phyloP scores from a whole-genome alignment of 768 basidiomycete genomes.

The Cyclocybe aegerita region DNA sequence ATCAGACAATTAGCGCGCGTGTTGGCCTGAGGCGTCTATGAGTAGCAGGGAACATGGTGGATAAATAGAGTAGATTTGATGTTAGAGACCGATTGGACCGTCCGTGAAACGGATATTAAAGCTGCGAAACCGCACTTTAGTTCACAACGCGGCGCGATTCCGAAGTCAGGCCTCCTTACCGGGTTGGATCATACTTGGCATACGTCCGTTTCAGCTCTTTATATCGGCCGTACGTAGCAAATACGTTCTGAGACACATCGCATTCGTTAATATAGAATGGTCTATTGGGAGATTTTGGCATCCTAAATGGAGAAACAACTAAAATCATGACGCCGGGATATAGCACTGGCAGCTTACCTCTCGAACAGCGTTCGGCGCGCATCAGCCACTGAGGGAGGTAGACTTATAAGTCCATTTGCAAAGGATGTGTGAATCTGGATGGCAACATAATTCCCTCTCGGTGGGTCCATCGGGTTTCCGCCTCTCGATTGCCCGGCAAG shows the following conservation, averaged over 20 bases:
- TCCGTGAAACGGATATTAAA: constrained; percentile 33
- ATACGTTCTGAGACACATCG: constrained; percentile 36
- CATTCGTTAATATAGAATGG: constrained; percentile 42
- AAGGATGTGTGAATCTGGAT: constrained; percentile 33
- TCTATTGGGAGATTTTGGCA: constrained; percentile 34
- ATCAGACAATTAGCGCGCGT: too few relatives aligned
- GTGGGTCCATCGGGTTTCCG: constrained; percentile 38
- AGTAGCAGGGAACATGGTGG: not conserved
- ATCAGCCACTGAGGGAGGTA: constrained; percentile 21
- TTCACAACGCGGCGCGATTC: not conserved
- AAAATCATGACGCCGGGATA: not conserved
- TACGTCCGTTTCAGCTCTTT: constrained; percentile 35
- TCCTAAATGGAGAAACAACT: constrained; percentile 20
- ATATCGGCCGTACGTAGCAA: constrained; percentile 38
- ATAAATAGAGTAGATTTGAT: constrained; percentile 6
- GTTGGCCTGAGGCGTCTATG: too few relatives aligned
- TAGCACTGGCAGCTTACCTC: constrained; percentile 23
- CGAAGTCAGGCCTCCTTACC: constrained; percentile 24
- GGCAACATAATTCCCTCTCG: constrained; percentile 31
- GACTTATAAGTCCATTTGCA: constrained; percentile 12
- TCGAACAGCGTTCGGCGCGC: constrained; percentile 26
- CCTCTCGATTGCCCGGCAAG: constrained; percentile 30
- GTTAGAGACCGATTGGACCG: constrained; percentile 32
- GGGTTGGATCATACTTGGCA: constrained; percentile 42
- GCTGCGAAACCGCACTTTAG: constrained; percentile 15